Conservation (phyloP, 164 flowering plant species). For the Protea cynaroides region DNA sequence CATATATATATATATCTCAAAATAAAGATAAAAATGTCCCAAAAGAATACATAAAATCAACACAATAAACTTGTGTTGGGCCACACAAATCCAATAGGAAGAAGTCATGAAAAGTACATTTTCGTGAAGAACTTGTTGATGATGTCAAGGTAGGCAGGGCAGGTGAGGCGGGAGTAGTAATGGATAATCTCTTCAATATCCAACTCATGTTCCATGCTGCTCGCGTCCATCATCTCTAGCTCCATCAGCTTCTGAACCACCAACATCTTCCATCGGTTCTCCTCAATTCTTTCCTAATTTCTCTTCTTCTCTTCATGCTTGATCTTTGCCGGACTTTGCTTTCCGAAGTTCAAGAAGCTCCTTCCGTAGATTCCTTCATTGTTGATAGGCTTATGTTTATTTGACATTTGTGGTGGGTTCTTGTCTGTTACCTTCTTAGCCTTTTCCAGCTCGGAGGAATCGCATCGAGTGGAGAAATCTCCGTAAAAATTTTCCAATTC, state of each 20-base stretch:
- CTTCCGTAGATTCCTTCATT: slow-evolving; percentile 19
- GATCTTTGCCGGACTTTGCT: slow-evolving; percentile 9
- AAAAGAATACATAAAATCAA: too few species aligned
- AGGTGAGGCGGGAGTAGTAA: slow-evolving; percentile 67
- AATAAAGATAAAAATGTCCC: too few species aligned
- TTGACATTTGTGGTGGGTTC: slow-evolving; percentile 5
- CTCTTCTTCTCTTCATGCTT: slow-evolving; percentile 13
- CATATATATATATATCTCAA: too few species aligned
- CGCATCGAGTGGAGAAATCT: slow-evolving; percentile 26
- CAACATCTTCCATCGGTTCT: slow-evolving; percentile 26
- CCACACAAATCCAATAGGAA: too few species aligned
- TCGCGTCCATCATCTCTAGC: slow-evolving; percentile 50
- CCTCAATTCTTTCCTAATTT: slow-evolving; percentile 15
- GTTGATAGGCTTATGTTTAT: slow-evolving; percentile 6
- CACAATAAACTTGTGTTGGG: too few species aligned
- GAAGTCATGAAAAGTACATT: slow-evolving; percentile 43
- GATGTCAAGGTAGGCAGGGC: slow-evolving; percentile 67
- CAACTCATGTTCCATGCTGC: slow-evolving; percentile 48
- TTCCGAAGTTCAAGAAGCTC: slow-evolving; percentile 16
- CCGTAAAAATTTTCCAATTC: slow-evolving; percentile 29
- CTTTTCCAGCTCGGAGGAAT: slow-evolving; percentile 14
- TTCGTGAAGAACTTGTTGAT: slow-evolving; percentile 68
- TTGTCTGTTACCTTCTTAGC: slow-evolving; percentile 12
- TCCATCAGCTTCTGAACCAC: slow-evolving; percentile 49
- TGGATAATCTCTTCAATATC: slow-evolving; percentile 77